Conservation (phyloP, 257 asterid species). For the Leonotis leonurus region DNA sequence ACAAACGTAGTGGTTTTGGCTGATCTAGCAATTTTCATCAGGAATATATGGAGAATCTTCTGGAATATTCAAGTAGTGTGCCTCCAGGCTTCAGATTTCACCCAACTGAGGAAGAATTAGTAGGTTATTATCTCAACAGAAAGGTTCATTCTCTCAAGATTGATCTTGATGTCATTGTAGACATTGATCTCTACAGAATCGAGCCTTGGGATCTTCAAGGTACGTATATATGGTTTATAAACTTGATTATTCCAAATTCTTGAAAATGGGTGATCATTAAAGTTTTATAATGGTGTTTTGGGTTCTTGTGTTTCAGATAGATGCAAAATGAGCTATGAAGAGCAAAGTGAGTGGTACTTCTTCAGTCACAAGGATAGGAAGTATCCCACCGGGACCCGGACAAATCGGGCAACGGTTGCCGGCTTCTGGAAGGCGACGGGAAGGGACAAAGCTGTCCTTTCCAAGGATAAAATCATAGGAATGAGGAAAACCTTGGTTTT, state of each 20-base stretch:
- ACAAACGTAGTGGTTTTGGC: too few relatives aligned
- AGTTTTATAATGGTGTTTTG: not conserved
- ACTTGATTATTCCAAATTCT: not conserved
- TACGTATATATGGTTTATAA: too few relatives aligned
- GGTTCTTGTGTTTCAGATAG: conserved; percentile 29
- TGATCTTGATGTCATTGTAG: conserved; percentile 72
- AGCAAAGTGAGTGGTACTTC: conserved; percentile 81
- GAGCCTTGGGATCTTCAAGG: conserved; percentile 97
- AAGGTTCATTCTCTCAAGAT: conserved; percentile 57
- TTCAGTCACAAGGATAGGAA: conserved; percentile 86
- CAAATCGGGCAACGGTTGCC: conserved; percentile 73
- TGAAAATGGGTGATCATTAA: not conserved
- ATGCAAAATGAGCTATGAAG: conserved; percentile 76
- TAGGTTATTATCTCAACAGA: conserved; percentile 72
- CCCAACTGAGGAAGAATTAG: conserved; percentile 88
- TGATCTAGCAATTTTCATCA: too few relatives aligned
- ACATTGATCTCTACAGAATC: conserved; percentile 76
- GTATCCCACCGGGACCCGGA: conserved; percentile 76
- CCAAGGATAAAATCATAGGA: conserved; percentile 66
- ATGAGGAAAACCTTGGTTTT: conserved; percentile 82
- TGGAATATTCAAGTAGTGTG: conserved; percentile 65
- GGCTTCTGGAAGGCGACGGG: conserved; percentile 97
- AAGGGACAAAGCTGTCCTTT: conserved; percentile 65
- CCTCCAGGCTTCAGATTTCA: conserved; percentile 93
- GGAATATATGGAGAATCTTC: conserved; percentile 40